Evolutionary conservation across 1,284 basidiomycete genomes (phyloP).

Genomic region (Ceratobasidium sp.): DNA sequence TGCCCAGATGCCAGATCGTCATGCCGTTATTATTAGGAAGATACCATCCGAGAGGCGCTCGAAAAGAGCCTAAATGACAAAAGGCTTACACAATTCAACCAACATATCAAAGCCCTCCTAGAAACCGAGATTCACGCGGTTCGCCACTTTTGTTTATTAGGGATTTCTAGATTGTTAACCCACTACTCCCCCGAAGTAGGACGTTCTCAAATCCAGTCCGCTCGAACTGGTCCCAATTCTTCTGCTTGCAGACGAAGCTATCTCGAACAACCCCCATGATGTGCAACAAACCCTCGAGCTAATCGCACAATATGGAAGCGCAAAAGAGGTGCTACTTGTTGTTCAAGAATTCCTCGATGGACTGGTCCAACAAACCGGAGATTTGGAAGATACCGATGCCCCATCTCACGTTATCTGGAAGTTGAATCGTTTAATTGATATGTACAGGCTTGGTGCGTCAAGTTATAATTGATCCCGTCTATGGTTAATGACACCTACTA

Average conservation of each 20-base stretch:
- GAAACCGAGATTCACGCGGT: neutral
- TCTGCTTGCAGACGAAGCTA: neutral
- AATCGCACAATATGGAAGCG: slow-evolving; percentile 17
- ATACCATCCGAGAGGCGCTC: slow-evolving; percentile 2
- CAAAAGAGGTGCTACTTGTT: slow-evolving; percentile 25
- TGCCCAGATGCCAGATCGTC: no score
- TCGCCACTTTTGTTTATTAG: neutral
- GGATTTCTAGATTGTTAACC: neutral
- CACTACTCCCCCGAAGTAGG: slow-evolving; percentile 1
- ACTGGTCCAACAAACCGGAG: neutral
- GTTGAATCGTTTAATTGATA: slow-evolving; percentile 10
- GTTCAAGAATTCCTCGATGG: slow-evolving; percentile 20
- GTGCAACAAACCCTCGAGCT: neutral
- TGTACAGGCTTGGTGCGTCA: slow-evolving; percentile 14
- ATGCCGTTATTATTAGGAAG: no score
- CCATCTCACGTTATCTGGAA: slow-evolving; percentile 8
- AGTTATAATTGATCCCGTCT: no score
- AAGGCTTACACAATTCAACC: neutral
- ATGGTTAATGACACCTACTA: neutral
- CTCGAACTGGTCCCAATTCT: slow-evolving; percentile 20
- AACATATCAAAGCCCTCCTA: neutral
- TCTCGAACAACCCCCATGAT: neutral
- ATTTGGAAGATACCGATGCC: neutral
- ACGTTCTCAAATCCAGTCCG: slow-evolving; percentile 12
- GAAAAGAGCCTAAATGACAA: neutral